Percentiles rank a stretch among this genome's conserved stretches.
Conservation (phyloP, 257 asterid species). For the Nicotiana tabacum region DNA sequence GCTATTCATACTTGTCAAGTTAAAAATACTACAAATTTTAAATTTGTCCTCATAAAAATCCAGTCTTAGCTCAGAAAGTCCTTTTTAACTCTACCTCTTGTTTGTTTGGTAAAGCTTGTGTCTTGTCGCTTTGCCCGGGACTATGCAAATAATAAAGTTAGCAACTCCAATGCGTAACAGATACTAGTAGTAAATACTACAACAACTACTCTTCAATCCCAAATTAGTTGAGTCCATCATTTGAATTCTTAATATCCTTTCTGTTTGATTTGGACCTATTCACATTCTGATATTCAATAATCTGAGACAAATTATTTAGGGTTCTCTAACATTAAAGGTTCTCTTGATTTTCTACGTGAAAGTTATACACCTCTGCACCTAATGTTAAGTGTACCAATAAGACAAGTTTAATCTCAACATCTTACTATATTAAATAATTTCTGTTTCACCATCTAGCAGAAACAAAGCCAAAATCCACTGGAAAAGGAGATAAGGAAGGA, state of each 20-base stretch:
- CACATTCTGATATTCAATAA: neutral
- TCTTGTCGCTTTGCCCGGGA: no score
- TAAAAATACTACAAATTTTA: no score
- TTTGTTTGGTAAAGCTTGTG: no score
- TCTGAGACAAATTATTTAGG: neutral
- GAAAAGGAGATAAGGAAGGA: slow-evolving; percentile 23
- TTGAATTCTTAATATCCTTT: neutral
- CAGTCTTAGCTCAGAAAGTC: no score
- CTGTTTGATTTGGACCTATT: neutral
- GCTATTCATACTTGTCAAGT: no score
- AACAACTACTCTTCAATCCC: neutral
- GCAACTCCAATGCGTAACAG: neutral
- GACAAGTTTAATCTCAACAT: neutral
- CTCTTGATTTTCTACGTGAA: neutral
- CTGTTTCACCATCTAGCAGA: slow-evolving; percentile 18
- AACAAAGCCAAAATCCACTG: slow-evolving; percentile 8
- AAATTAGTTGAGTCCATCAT: neutral
- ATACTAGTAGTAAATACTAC: neutral
- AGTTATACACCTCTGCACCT: neutral
- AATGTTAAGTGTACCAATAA: neutral
- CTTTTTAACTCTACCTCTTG: no score
- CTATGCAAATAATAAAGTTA: neutral
- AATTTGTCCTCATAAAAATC: no score
- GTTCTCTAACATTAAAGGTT: neutral
- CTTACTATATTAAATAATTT: neutral